These are phyloP conservation scores for Verticillium tricorpus DNA, from an alignment of 2,329 filamentous ascomycete species.

Conservation along the genomic window DNA sequence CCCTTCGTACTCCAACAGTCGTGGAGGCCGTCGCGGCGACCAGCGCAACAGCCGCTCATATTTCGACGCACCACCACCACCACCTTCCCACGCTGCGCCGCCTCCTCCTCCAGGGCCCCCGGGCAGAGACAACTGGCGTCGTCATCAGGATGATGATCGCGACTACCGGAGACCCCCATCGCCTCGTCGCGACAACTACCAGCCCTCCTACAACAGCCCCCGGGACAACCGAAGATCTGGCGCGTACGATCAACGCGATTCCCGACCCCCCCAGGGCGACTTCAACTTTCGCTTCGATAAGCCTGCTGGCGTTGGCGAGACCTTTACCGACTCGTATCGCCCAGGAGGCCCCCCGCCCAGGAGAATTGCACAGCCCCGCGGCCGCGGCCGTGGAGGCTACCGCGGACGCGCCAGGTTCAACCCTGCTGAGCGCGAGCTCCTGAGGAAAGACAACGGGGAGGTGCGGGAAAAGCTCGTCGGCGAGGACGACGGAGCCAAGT, in stretches of 20 bases:
- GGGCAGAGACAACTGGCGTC: background rate
- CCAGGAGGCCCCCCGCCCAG: slow-evolving; percentile 12
- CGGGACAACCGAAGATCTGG: background rate
- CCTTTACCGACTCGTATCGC: slow-evolving; percentile 24
- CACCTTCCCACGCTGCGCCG: background rate
- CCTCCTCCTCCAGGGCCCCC: background rate
- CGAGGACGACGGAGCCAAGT: slow-evolving; percentile 43
- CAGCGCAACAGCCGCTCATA: background rate
- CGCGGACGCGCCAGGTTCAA: slow-evolving; percentile 22
- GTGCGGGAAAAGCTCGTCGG: slow-evolving; percentile 42
- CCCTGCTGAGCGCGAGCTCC: slow-evolving; percentile 44
- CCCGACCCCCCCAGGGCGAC: slow-evolving; percentile 36
- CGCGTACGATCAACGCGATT: background rate
- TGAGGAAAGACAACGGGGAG: slow-evolving; percentile 30
- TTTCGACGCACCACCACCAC: background rate
- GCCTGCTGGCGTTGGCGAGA: slow-evolving; percentile 41
- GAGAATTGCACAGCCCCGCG: background rate
- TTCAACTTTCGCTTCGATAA: slow-evolving; percentile 54
- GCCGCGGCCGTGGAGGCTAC: slow-evolving; percentile 20
- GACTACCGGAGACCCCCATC: background rate
- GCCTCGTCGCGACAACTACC: background rate
- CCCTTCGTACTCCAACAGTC: background rate
- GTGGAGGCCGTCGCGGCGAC: background rate
- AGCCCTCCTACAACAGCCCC: background rate
- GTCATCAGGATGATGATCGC: background rate